Evolutionary conservation across 257 asterid genomes (phyloP), one percentile per base, ranked within the genome.

Genomic region (Solanum tacnaense): DNA sequence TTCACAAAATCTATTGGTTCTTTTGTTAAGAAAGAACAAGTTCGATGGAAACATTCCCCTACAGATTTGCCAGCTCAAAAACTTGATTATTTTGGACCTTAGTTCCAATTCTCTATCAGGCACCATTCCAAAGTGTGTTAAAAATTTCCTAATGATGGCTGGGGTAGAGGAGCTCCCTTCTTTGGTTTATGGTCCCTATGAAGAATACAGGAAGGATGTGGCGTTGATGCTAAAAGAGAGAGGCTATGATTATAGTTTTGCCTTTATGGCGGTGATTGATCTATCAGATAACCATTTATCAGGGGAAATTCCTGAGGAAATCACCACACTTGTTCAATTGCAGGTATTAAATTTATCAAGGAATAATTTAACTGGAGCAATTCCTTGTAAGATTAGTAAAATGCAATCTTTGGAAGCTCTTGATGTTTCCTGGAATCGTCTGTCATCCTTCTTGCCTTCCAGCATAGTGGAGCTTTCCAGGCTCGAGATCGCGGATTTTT

Each of bases 391-490:
- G 34, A 58, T 84, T 9, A 29, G 11, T 32, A 21, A 32, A 31
- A 0, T 84, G 35, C 32, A 7, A 18, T 0, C 0, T 58, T 58
- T 84, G 87, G 56, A 9, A 34, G 9, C 0, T 21, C 75, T 84
- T 9, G 87, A 58, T 56, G 2, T 84, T 60, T 84, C 87, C 15
- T 0, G 87, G 35, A 84, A 84, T 58, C 1, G 13, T 3, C 87
- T 58, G 44, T 84, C 87, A 6, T 84, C 56, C n/a, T 1, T 32
- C 2, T 10, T 84, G 15, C 87, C 87, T 52, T 72, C 87, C 29
- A 84, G 72, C 34, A 84, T 83, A 0, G 6, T 4, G n/a, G 74
- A 56, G 13, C 29, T 83, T 52, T 0, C 0, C 2, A 0, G 0
- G 12, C 71, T 83, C 9, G 3, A 0, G 6, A 0, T 1, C 0